These are phyloP conservation scores for Phytophthora pisi DNA, from an alignment of 352 stramenopile genomes.

Conservation along the genomic window DNA sequence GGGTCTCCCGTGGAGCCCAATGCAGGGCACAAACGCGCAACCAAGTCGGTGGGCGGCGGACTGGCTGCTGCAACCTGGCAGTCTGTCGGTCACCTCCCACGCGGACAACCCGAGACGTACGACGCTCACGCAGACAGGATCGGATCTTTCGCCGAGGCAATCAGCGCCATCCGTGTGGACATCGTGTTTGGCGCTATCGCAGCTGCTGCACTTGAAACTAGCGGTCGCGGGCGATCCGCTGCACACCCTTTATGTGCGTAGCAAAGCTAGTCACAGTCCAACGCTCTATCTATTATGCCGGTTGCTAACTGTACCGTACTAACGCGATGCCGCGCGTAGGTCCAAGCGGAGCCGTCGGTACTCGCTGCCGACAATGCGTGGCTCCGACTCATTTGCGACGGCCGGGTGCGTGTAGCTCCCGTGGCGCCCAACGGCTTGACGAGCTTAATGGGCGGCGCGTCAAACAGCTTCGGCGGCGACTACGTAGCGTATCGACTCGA, in stretches of 20 bases:
- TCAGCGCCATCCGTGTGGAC: constrained; percentile 33
- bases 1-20: constrained; percentile 9
- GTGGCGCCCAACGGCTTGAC: constrained; percentile 30
- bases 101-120: background rate
- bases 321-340: constrained; percentile 12
- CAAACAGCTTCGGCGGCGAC: constrained; percentile 28
- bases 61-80: constrained; percentile 30
- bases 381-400: constrained; percentile 47
- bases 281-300: background rate
- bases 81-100: constrained; percentile 13
- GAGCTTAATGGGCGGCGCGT: constrained; percentile 24
- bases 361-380: constrained; percentile 29
- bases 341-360: constrained; percentile 35
- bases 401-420: constrained; percentile 25
- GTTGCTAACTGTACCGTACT: background rate
- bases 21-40: background rate
- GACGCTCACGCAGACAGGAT: background rate
- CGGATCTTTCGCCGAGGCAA: background rate
- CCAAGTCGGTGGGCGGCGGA: constrained; percentile 21
- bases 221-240: constrained; percentile 21
- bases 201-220: constrained; percentile 37
- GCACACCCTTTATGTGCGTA: constrained; percentile 35
- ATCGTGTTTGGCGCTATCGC: constrained; percentile 32
- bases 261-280: background rate
- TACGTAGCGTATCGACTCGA: constrained; percentile 29